A percentile compares a stretch with the other conserved stretches of the same genome.
Conservation (phyloP, 179 eudicot species). For the Actinidia arguta region DNA sequence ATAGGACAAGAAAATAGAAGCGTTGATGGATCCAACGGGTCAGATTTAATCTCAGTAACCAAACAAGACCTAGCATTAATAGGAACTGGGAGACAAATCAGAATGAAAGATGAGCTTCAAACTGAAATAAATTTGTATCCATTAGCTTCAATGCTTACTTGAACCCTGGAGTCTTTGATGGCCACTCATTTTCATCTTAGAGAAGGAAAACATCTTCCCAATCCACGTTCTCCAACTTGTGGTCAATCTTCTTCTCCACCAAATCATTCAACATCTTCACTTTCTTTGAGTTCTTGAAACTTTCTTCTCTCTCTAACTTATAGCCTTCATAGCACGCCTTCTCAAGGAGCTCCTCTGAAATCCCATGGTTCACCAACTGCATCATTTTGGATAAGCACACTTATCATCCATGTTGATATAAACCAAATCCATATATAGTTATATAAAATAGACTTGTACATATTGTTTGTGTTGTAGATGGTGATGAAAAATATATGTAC, state of each 20-base stretch:
- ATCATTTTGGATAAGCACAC: too few relatives aligned
- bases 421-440: too few relatives aligned
- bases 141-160: constrained; percentile 51
- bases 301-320: constrained; percentile 74
- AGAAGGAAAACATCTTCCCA: constrained; percentile 92
- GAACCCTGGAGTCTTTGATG: constrained; percentile 64
- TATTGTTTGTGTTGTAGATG: too few relatives aligned
- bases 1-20: too few relatives aligned
- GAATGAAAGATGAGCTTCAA: too few relatives aligned
- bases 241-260: constrained; percentile 37
- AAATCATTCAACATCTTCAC: constrained; percentile 59
- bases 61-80: not conserved
- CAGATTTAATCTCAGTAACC: constrained; percentile 11
- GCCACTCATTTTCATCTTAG: constrained; percentile 73
- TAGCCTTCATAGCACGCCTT: constrained; percentile 70
- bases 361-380: constrained; percentile 92
- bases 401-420: too few relatives aligned
- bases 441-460: too few relatives aligned
- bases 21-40: too few relatives aligned
- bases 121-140: not conserved
- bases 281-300: constrained; percentile 53
- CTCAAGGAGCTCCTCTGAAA: constrained; percentile 80
- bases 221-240: constrained; percentile 66
- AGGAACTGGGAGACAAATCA: not conserved
- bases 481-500: not conserved